These are phyloP conservation scores for Nicotiana attenuata DNA, from an alignment of 257 asterid species.

Conservation along the genomic window DNA sequence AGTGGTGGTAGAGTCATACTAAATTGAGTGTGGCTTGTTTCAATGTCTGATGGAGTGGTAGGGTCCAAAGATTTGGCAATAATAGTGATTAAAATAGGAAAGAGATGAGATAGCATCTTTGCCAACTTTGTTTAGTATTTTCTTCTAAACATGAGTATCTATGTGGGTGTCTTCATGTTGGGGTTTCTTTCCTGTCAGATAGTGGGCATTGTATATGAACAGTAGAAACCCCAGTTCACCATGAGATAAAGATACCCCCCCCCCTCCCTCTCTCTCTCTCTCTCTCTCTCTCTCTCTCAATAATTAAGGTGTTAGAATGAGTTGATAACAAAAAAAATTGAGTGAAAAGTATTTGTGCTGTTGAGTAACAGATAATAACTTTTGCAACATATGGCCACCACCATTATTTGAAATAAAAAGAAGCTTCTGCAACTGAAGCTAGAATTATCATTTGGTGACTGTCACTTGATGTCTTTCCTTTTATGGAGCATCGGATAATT, in stretches of 20 bases:
- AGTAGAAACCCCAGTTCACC: conserved; percentile 17
- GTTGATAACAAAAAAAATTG: background rate
- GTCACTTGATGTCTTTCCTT: background rate
- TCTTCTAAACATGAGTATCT: conserved; percentile 39
- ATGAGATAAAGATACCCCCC: conserved; percentile 3
- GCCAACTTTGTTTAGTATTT: conserved; percentile 29
- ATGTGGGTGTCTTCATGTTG: conserved; percentile 43
- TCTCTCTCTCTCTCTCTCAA: background rate
- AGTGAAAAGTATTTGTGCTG: background rate
- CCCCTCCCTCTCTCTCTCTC: background rate
- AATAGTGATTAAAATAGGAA: conserved; percentile 37
- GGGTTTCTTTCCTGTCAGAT: conserved; percentile 33
- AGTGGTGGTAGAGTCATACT: conserved; percentile 43
- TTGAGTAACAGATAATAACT: background rate
- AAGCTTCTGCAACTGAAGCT: background rate
- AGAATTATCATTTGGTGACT: background rate
- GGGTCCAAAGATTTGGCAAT: conserved; percentile 43
- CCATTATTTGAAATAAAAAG: background rate
- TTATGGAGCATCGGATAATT: background rate
- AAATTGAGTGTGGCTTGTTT: conserved; percentile 29
- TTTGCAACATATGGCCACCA: background rate
- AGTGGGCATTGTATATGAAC: conserved; percentile 22
- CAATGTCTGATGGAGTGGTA: conserved; percentile 36
- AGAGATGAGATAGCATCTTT: conserved; percentile 31
- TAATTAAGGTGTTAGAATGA: background rate